phyloP scores from a whole-genome alignment of 140 eudicot genomes.

The Senecio squalidus region DNA sequence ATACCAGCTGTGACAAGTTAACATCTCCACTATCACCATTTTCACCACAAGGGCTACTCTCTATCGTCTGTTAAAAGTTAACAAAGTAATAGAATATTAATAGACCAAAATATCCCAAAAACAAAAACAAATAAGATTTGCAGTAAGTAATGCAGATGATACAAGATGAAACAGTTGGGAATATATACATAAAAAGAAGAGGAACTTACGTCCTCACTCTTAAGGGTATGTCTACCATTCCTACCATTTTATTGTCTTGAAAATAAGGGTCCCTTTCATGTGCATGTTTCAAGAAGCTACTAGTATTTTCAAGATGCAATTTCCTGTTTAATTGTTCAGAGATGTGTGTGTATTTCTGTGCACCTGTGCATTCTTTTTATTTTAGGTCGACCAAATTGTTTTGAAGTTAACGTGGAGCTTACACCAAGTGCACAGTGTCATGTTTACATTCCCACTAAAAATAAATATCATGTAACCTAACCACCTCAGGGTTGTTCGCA shows the following conservation, averaged over 20 bases:
- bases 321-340: neutral
- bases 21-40: constrained; percentile 75
- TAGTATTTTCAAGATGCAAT: neutral
- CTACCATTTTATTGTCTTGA: neutral
- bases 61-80: constrained; percentile 61
- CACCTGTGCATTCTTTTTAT: neutral
- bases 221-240: neutral
- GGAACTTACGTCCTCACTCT: neutral
- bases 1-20: constrained; percentile 91
- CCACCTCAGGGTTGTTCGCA: neutral
- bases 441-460: constrained; percentile 3
- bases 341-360: neutral
- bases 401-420: constrained; percentile 3
- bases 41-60: constrained; percentile 96
- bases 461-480: neutral
- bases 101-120: constrained; percentile 1
- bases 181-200: neutral
- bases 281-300: constrained; percentile 5
- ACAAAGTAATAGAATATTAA: constrained; percentile 1
- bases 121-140: neutral
- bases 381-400: neutral
- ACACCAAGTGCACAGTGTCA: neutral
- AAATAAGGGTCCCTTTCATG: constrained; percentile 10
- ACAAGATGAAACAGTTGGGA: neutral
- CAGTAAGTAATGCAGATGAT: neutral